Percentiles rank a stretch among this genome's conserved stretches.
Conservation (phyloP, 306 rosid genomes). For the peach (Prunus persica) region DNA sequence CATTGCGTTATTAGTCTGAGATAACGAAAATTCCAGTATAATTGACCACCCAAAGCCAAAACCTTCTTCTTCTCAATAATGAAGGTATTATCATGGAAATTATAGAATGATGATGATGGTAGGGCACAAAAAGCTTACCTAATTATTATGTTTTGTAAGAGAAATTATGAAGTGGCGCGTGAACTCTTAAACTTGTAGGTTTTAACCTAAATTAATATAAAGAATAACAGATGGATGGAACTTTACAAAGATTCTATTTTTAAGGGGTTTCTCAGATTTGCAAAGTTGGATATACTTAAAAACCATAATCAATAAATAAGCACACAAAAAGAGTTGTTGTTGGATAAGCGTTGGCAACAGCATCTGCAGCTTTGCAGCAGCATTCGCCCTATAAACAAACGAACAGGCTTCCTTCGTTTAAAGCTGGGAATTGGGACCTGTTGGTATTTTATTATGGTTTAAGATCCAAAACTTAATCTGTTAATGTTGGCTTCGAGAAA, state of each 20-base stretch:
- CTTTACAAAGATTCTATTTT: constrained; percentile 10
- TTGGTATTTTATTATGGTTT: background rate
- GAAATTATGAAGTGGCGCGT: background rate
- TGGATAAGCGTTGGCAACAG: background rate
- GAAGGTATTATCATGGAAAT: no score
- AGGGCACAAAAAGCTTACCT: no score
- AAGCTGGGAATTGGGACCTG: constrained; percentile 20
- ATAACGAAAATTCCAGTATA: no score
- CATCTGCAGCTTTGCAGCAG: constrained; percentile 15
- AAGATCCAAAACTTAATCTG: constrained; percentile 1
- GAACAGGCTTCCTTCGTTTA: constrained; percentile 24
- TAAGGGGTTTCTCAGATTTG: background rate
- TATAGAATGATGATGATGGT: no score
- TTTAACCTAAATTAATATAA: no score
- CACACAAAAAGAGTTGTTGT: background rate
- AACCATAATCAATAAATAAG: background rate
- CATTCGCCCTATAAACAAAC: background rate
- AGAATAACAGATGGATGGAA: background rate
- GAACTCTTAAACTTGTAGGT: background rate
- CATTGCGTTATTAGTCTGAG: rapidly evolving
- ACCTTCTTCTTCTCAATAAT: no score
- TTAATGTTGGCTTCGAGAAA: background rate
- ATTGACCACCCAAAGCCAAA: no score
- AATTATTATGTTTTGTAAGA: no score
- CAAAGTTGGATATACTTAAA: background rate